Evolutionary conservation across 2,329 filamentous ascomycete genomes (phyloP).

Genomic region (Xylaria sp.): DNA sequence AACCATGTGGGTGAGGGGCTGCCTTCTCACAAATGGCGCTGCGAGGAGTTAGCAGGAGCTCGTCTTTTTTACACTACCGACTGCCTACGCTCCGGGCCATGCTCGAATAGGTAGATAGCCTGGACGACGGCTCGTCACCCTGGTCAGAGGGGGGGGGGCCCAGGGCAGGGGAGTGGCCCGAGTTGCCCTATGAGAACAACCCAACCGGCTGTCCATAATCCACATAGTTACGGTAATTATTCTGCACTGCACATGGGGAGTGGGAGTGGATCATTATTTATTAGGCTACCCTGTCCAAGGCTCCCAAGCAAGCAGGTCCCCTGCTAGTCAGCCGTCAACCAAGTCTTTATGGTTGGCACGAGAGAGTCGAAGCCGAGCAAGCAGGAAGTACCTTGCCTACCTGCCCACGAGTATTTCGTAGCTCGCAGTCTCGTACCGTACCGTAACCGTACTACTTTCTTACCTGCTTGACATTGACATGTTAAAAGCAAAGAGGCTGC

Average conservation of each 20-base stretch:
- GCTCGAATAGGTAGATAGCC: slow-evolving; percentile 29
- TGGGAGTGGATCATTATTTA: slow-evolving; percentile 21
- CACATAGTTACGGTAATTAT: slow-evolving; percentile 2
- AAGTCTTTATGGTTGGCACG: slow-evolving; percentile 23
- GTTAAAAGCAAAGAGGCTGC: slow-evolving; percentile 13
- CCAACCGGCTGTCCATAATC: slow-evolving; percentile 26
- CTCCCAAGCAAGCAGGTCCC: slow-evolving; percentile 6
- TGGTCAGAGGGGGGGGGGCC: slow-evolving; percentile 23
- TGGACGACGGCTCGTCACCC: slow-evolving; percentile 24
- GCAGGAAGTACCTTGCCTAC: neutral
- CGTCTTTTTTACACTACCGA: slow-evolving; percentile 24
- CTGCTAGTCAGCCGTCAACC: slow-evolving; percentile 29
- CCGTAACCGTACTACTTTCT: too few relatives aligned
- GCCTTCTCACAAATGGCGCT: slow-evolving; percentile 17
- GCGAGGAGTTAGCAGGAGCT: slow-evolving; percentile 17
- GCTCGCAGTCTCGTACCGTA: too few relatives aligned
- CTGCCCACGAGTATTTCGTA: too few relatives aligned
- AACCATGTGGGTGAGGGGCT: slow-evolving; percentile 27
- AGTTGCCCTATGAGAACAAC: slow-evolving; percentile 32
- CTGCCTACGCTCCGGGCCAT: slow-evolving; percentile 18
- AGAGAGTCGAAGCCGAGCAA: slow-evolving; percentile 24
- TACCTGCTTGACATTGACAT: too few relatives aligned
- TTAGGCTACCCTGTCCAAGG: slow-evolving; percentile 23
- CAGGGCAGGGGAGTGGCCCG: slow-evolving; percentile 30
- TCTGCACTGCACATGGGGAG: slow-evolving; percentile 20